Evolutionary conservation across 768 basidiomycete genomes (phyloP), one percentile per base, ranked within the genome.

Genomic region (Tylopilus subfusipes): DNA sequence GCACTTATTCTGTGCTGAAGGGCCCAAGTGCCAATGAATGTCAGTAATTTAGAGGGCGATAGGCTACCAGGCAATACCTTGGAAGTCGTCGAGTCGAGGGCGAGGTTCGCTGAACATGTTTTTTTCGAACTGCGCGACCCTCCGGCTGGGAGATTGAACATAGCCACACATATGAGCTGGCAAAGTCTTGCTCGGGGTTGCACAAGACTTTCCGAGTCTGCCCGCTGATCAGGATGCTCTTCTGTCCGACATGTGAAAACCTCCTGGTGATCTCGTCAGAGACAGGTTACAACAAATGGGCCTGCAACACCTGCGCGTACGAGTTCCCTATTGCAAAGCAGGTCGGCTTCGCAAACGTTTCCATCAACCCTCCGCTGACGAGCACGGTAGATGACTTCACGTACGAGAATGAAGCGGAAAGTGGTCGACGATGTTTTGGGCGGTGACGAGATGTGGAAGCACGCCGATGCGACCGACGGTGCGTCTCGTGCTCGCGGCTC

Each of bases 161-260:
- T 33, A 33, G 31, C 31, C 31, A 33, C 31, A 33, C 7, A 4
- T 27, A n/a, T 27, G 25, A 7, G 25, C 25, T 7, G 3, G 3
- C 4, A 27, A 27, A 27, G 7, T 27, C 25, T 27, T 27, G 3
- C 7, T n/a, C n/a, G n/a, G n/a, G n/a, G 25, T 7, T 27, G 25
- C 25, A 27, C 25, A 7, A 27, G 25, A 27, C 7, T 7, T 3
- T 27, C n/a, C 30, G 30, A 30, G 9, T 2, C n/a, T n/a, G n/a
- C 30, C 11, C 10, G 30, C 11, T 12, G 7, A 30, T 30, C 30
- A n/a, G 2, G 22, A 54, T 96, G 92, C 78, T 95, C 33, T 96
- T 96, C 77, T 98, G 96, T 68, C 96, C 96, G 29, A 91, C 87
- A 50, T 98, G 96, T 65, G 84, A 90, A 27, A 98, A 98, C 70